phyloP scores from a whole-genome alignment of 2,329 filamentous ascomycete species.

The Trichophyton simii region DNA sequence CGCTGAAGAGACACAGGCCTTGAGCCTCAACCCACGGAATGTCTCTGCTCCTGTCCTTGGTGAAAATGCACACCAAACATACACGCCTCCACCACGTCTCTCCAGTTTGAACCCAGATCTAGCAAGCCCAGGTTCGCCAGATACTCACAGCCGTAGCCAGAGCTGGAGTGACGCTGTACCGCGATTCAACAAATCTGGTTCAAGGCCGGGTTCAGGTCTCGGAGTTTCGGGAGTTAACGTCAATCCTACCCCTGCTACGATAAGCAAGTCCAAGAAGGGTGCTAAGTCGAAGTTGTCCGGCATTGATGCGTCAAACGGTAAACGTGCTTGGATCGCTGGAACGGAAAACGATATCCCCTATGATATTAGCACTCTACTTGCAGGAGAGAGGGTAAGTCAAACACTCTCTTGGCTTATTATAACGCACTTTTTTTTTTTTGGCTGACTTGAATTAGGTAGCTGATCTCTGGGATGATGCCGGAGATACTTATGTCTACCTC shows the following conservation, averaged over 20 bases:
- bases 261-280: constrained; percentile 21
- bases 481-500: constrained; percentile 52
- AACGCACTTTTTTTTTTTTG: neutral
- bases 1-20: neutral
- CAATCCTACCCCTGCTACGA: constrained; percentile 32
- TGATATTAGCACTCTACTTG: constrained; percentile 39
- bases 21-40: constrained; percentile 7
- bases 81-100: constrained; percentile 32
- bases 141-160: constrained; percentile 19
- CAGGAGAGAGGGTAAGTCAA: constrained; percentile 39
- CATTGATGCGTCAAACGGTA: neutral
- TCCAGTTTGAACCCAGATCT: constrained; percentile 27
- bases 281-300: constrained; percentile 24
- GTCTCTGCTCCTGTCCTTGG: constrained; percentile 16
- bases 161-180: constrained; percentile 24
- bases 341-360: constrained; percentile 45
- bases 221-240: constrained; percentile 15
- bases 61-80: constrained; percentile 14
- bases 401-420: neutral
- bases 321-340: constrained; percentile 46
- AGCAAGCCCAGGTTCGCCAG: neutral
- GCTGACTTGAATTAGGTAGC: constrained; percentile 8
- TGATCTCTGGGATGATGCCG: constrained; percentile 51
- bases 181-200: constrained; percentile 23
- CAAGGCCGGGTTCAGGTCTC: constrained; percentile 22